These are phyloP conservation scores for Ophiostoma ips DNA, from an alignment of 2,329 filamentous ascomycete species.

Conservation along the genomic window DNA sequence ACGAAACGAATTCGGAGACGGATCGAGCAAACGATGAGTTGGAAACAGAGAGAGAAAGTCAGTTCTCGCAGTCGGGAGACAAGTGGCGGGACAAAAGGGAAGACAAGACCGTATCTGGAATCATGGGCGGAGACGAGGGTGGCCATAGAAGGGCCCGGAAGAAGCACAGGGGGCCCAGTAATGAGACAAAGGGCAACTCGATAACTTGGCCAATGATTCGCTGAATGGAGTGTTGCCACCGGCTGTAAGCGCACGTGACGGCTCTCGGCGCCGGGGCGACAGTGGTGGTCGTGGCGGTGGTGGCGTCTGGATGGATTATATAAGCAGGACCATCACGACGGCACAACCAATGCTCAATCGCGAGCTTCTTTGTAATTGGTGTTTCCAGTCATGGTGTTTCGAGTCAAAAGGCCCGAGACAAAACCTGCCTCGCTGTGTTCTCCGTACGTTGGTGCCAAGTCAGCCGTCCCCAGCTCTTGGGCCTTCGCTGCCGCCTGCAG, in stretches of 20 bases:
- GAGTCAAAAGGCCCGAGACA: no score
- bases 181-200: constrained; percentile 1
- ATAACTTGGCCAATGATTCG: background rate
- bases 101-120: background rate
- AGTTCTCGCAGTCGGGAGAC: background rate
- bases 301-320: background rate
- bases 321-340: background rate
- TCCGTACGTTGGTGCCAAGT: no score
- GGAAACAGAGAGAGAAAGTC: background rate
- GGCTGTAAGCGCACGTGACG: background rate
- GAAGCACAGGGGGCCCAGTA: background rate
- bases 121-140: constrained; percentile 1
- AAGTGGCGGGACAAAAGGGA: background rate
- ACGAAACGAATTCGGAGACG: no score
- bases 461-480: no score
- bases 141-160: constrained; percentile 4
- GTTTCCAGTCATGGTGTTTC: no score
- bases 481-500: no score
- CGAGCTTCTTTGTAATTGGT: no score
- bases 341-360: no score
- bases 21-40: background rate
- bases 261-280: background rate
- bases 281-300: background rate
- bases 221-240: no score
- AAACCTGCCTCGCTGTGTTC: no score